These are phyloP conservation scores for Vanderwaltozyma polyspora DNA, from an alignment of 805 yeast genomes.

Conservation along the genomic window DNA sequence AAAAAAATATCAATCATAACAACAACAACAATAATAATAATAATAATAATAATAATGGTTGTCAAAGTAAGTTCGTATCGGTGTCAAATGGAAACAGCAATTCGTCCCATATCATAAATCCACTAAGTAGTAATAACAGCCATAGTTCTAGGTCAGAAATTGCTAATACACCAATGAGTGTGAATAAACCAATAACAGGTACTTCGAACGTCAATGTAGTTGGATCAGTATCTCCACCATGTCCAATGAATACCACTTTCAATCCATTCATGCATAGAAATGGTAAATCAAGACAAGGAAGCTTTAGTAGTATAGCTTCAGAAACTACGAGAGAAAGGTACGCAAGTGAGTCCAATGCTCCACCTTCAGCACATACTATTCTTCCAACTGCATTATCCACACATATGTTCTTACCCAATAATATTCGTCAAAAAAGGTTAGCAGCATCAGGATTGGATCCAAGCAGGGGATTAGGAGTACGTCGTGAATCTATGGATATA, in stretches of 20 bases:
- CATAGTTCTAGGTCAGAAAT: no score
- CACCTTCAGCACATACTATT: constrained; percentile 46
- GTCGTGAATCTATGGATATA: constrained; percentile 26
- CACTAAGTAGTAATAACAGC: no score
- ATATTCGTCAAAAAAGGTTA: constrained; percentile 20
- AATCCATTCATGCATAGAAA: background rate
- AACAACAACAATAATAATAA: no score
- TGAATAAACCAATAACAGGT: constrained; percentile 7
- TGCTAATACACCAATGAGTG: no score
- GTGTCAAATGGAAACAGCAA: no score
- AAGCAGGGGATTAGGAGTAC: background rate
- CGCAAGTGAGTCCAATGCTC: constrained; percentile 43
- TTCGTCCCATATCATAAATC: no score
- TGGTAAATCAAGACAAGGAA: constrained; percentile 1
- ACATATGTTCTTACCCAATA: constrained; percentile 49
- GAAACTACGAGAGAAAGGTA: constrained; percentile 27
- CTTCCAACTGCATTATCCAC: constrained; percentile 52
- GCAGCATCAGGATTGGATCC: constrained; percentile 9
- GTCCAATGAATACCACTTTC: background rate
- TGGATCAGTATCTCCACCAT: constrained; percentile 23
- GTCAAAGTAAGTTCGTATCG: no score
- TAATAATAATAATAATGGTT: no score
- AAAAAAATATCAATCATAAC: no score
- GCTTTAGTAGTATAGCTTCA: constrained; percentile 28
- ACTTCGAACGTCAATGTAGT: constrained; percentile 19